Percentiles rank a stretch among this genome's conserved stretches.
These are phyloP conservation scores for Penicillium sp. DNA, from an alignment of 2,329 filamentous ascomycete genomes.

Conservation along the genomic window DNA sequence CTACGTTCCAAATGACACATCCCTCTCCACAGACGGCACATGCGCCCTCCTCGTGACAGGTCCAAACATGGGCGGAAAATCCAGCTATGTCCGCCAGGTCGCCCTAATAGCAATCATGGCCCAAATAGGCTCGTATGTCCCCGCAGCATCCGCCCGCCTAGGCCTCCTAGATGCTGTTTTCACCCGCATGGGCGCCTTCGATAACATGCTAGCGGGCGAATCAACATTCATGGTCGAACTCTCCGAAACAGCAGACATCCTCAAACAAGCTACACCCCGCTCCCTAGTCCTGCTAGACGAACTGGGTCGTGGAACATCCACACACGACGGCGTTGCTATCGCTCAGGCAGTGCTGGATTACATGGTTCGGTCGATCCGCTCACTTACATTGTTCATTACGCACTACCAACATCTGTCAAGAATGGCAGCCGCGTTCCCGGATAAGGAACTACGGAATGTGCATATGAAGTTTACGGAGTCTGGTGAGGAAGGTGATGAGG, in stretches of 20 bases:
- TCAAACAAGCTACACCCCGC: constrained; percentile 82
- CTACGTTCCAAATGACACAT: constrained; percentile 89
- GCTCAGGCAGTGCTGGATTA: constrained; percentile 87
- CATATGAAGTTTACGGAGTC: constrained; percentile 84
- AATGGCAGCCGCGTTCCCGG: constrained; percentile 67
- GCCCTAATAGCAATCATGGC: constrained; percentile 91
- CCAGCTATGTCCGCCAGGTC: constrained; percentile 91
- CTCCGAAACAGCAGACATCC: constrained; percentile 85
- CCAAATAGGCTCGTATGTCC: constrained; percentile 92
- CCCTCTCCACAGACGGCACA: constrained; percentile 64
- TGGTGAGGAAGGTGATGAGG: constrained; percentile 65
- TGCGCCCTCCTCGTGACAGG: constrained; percentile 88
- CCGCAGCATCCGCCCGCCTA: constrained; percentile 70
- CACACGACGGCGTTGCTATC: constrained; percentile 94
- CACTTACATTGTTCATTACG: constrained; percentile 92
- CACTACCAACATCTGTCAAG: constrained; percentile 89
- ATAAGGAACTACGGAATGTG: constrained; percentile 73
- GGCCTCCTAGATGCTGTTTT: constrained; percentile 89
- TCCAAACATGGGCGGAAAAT: constrained; percentile 99
- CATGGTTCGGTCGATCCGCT: constrained; percentile 70
- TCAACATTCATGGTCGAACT: constrained; percentile 98
- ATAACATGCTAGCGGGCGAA: constrained; percentile 94
- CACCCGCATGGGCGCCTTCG: constrained; percentile 92
- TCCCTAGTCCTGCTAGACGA: constrained; percentile 92
- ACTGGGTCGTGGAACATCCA: constrained; percentile 87